phyloP scores from a whole-genome alignment of 768 basidiomycete species.

The Tulasnella sp. region DNA sequence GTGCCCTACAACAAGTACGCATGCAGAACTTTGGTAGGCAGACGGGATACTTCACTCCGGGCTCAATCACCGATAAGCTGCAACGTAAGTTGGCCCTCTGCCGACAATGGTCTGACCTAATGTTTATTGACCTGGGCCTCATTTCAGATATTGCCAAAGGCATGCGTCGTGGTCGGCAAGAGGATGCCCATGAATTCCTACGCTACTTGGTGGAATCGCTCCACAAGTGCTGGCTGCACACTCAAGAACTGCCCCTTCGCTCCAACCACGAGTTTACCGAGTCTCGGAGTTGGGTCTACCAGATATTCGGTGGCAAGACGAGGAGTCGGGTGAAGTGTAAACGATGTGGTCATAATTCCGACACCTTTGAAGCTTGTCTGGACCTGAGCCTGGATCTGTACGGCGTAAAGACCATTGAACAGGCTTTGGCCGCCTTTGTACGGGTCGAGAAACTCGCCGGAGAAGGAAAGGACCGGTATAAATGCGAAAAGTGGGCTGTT shows the following conservation, averaged over 20 bases:
- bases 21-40: constrained; percentile 27
- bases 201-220: constrained; percentile 86
- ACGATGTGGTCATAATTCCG: constrained; percentile 73
- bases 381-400: constrained; percentile 89
- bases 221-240: constrained; percentile 71
- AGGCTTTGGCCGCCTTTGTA: constrained; percentile 69
- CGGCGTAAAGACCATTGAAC: constrained; percentile 45
- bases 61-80: constrained; percentile 44
- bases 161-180: constrained; percentile 83
- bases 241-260: constrained; percentile 54
- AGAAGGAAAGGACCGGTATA: constrained; percentile 69
- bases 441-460: constrained; percentile 74
- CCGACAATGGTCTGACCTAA: not conserved
- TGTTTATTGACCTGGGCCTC: not conserved
- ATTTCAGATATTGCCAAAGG: constrained; percentile 74
- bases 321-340: constrained; percentile 83
- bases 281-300: constrained; percentile 95
- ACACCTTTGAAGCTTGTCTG: constrained; percentile 90
- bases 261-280: constrained; percentile 61
- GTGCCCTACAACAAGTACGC: constrained; percentile 22
- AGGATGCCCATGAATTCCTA: constrained; percentile 96
- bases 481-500: constrained; percentile 86
- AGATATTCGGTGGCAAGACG: constrained; percentile 82
- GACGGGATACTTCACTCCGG: constrained; percentile 41
- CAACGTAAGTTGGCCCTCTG: not conserved